Evolutionary conservation across 2,329 filamentous ascomycete genomes (phyloP), one percentile per base, ranked within the genome.

Genomic region (Fusarium tricinctum): DNA sequence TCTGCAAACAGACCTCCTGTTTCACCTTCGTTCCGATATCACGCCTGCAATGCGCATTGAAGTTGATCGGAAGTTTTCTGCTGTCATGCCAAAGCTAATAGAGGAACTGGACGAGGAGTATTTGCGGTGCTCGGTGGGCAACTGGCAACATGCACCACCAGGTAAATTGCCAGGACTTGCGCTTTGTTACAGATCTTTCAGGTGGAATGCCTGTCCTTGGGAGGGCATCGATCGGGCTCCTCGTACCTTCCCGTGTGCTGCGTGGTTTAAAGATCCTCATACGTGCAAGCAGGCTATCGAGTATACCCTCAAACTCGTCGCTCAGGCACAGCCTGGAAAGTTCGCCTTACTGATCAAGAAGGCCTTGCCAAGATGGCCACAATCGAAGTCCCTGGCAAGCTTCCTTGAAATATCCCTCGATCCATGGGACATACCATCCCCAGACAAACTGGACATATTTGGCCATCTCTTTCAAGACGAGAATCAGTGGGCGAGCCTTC

Each of bases 381-480:
- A 5, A 19, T 19, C 3, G 19, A 17, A 6, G 5, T 20, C 28
- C 15, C 7, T 5, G 3, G 15, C 17, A 23, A 9, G 17, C 3
- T 15, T 55, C 2, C 2, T 39, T 9, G 14, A 39, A 14, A 43
- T 63, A 2, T 10, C 3, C 8, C 38, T 60, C 4, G 15, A 55
- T 3, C 43, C 30, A 0, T 63, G 59, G 59, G 56, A 22, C 13
- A 45, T 60, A 3, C 59, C 56, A 1, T 40, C 48, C 1, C 2
- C 19, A 8, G 8, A 5, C 30, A 15, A 8, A 26, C 17, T n/a
- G 33, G 47, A n/a, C 4, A n/a, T 8, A 4, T 22, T 47, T 15
- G 55, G 55, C 3, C 1, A 32, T 14, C 15, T 30, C 8, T 14
- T 47, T 15, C 13, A 33, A 33, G 30, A 33, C 10, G 9, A 30